Evolutionary conservation across 1,284 basidiomycete species (phyloP).

Genomic region (Apiotrichum montevideense): DNA sequence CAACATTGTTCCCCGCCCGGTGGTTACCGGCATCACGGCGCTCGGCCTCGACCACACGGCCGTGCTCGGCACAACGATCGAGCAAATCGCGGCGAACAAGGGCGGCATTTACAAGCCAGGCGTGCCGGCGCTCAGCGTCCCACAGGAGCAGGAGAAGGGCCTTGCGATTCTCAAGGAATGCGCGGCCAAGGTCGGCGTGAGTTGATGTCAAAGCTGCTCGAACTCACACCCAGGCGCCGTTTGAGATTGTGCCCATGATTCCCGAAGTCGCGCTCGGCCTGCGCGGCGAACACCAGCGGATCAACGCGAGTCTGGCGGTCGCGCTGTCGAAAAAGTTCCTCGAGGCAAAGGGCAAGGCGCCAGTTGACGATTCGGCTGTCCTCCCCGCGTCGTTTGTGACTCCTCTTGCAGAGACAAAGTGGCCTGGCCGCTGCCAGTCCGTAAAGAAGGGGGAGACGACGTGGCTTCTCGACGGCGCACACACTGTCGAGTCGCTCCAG

Average conservation of each 20-base stretch:
- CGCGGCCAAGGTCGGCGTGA: slow-evolving; percentile 62
- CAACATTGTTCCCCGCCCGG: slow-evolving; percentile 84
- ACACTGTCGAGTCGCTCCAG: slow-evolving; percentile 83
- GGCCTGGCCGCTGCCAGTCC: slow-evolving; percentile 96
- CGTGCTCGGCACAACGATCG: slow-evolving; percentile 81
- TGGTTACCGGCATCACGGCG: slow-evolving; percentile 83
- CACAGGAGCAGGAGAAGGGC: slow-evolving; percentile 58
- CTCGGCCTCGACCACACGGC: slow-evolving; percentile 91
- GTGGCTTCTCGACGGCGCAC: slow-evolving; percentile 94
- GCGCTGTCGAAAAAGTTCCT: slow-evolving; percentile 69
- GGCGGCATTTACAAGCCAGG: slow-evolving; percentile 92
- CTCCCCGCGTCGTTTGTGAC: slow-evolving; percentile 56
- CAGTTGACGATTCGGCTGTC: slow-evolving; percentile 26
- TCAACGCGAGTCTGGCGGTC: slow-evolving; percentile 85
- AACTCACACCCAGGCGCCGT: slow-evolving; percentile 41
- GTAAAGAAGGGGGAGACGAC: slow-evolving; percentile 56
- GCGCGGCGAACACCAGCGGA: slow-evolving; percentile 78
- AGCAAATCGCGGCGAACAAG: slow-evolving; percentile 91
- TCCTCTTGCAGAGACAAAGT: slow-evolving; percentile 68
- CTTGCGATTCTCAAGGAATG: slow-evolving; percentile 61
- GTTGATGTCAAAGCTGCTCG: slow-evolving; percentile 6
- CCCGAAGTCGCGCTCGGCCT: slow-evolving; percentile 57
- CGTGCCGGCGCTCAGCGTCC: slow-evolving; percentile 77
- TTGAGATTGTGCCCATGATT: slow-evolving; percentile 33
- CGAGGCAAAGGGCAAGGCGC: slow-evolving; percentile 35